A percentile compares a stretch with the other conserved stretches of the same genome.
These are phyloP conservation scores for Hypoxylon sp. DNA, from an alignment of 2,329 filamentous ascomycete genomes.

Conservation along the genomic window DNA sequence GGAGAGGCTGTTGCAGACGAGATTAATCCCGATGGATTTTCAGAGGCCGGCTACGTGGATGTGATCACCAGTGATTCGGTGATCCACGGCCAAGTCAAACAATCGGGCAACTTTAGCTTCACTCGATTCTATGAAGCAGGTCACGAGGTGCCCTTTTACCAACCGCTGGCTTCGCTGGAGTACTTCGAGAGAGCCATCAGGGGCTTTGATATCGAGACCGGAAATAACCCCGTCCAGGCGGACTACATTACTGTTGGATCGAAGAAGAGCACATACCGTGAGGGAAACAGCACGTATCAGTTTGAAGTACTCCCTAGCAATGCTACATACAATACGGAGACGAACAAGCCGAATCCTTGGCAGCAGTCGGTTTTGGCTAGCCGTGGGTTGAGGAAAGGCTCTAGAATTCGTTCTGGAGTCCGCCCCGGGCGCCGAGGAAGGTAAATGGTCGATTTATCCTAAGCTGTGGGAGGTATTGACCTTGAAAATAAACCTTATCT, in stretches of 20 bases:
- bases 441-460: slow-evolving; percentile 10
- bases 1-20: slow-evolving; percentile 42
- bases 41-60: slow-evolving; percentile 57
- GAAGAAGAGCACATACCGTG: slow-evolving; percentile 54
- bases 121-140: slow-evolving; percentile 55
- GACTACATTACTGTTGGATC: slow-evolving; percentile 52
- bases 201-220: slow-evolving; percentile 61
- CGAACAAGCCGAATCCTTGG: slow-evolving; percentile 41
- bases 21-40: slow-evolving; percentile 53
- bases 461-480: too few species aligned
- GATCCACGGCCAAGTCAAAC: slow-evolving; percentile 62
- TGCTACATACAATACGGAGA: slow-evolving; percentile 46
- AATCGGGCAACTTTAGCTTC: slow-evolving; percentile 60
- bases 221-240: slow-evolving; percentile 38
- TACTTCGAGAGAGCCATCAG: slow-evolving; percentile 59
- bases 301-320: slow-evolving; percentile 45
- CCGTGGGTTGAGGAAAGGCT: slow-evolving; percentile 28
- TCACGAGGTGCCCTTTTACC: slow-evolving; percentile 61
- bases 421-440: slow-evolving; percentile 9
- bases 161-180: slow-evolving; percentile 57
- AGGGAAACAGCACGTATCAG: slow-evolving; percentile 51
- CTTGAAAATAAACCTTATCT: too few species aligned
- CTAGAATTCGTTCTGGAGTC: slow-evolving; percentile 5
- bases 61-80: slow-evolving; percentile 51
- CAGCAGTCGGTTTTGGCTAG: too few species aligned